Percentiles rank a stretch among this genome's conserved stretches.
These are phyloP conservation scores for Vanilla planifolia DNA, from an alignment of 106 monocot genomes.

Conservation along the genomic window DNA sequence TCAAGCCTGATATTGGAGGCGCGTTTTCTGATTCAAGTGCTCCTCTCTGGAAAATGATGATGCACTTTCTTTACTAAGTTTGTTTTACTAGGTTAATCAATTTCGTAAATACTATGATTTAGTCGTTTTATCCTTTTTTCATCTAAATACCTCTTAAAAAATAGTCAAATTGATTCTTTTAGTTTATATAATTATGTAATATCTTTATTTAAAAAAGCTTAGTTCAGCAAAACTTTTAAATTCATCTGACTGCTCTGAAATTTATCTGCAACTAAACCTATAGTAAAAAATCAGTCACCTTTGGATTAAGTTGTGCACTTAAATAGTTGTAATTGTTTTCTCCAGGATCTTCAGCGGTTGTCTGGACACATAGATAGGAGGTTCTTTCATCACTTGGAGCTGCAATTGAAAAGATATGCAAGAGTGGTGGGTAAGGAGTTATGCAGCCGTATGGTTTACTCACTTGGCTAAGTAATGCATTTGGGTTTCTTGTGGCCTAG, in stretches of 20 bases:
- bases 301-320: neutral
- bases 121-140: no score
- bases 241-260: neutral
- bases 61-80: no score
- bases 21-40: no score
- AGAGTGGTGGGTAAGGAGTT: conserved; percentile 44
- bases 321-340: neutral
- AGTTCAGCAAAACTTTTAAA: neutral
- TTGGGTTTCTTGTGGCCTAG: no score
- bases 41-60: no score
- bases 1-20: no score
- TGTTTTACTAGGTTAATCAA: no score
- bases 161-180: neutral
- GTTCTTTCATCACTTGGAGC: conserved; percentile 20
- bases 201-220: no score
- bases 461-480: conserved; percentile 19
- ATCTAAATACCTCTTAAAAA: neutral
- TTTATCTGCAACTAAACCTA: neutral
- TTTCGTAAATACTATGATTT: no score
- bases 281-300: neutral
- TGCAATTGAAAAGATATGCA: conserved; percentile 37
- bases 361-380: conserved; percentile 34
- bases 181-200: no score
- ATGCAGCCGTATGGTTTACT: conserved; percentile 36
- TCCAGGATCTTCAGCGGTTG: conserved; percentile 37